A percentile compares a stretch with the other conserved stretches of the same genome.
These are phyloP conservation scores for Paxillus rubicundulus DNA, from an alignment of 768 basidiomycete species.

Conservation along the genomic window DNA sequence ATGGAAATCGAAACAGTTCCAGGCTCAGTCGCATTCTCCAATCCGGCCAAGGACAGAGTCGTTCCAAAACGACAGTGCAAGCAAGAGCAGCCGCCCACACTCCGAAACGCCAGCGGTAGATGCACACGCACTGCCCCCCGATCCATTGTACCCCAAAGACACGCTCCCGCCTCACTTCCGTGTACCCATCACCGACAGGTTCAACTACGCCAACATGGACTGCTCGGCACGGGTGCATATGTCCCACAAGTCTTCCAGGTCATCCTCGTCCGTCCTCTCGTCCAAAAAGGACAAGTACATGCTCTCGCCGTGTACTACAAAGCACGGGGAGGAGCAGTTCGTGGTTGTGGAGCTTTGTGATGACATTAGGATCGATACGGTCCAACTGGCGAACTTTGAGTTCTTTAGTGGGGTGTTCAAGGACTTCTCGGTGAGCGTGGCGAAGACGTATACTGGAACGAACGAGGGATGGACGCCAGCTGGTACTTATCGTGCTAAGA, in stretches of 20 bases:
- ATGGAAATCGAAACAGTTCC: conserved; percentile 74
- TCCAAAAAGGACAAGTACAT: conserved; percentile 93
- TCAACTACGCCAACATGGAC: conserved; percentile 92
- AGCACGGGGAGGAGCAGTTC: conserved; percentile 51
- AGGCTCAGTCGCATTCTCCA: conserved; percentile 34
- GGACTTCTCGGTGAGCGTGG: conserved; percentile 83
- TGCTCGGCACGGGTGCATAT: conserved; percentile 92
- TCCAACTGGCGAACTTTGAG: conserved; percentile 95
- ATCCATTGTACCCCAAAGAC: conserved; percentile 16
- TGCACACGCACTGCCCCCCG: conserved; percentile 11
- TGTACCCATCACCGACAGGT: conserved; percentile 79
- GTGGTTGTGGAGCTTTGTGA: conserved; percentile 97
- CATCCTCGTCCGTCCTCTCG: conserved; percentile 78
- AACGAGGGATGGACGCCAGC: conserved; percentile 67
- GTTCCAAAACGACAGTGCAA: conserved; percentile 1
- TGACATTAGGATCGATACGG: conserved; percentile 93
- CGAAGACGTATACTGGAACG: conserved; percentile 72
- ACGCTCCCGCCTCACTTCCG: conserved; percentile 58
- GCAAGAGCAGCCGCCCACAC: not conserved
- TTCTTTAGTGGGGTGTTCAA: conserved; percentile 97
- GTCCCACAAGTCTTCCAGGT: conserved; percentile 78
- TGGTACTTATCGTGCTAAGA: conserved; percentile 83
- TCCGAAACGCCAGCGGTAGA: conserved; percentile 7
- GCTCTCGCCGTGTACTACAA: conserved; percentile 84
- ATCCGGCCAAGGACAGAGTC: conserved; percentile 11